These are phyloP conservation scores for Penicillium crustosum DNA, from an alignment of 2,329 filamentous ascomycete species.

Conservation along the genomic window DNA sequence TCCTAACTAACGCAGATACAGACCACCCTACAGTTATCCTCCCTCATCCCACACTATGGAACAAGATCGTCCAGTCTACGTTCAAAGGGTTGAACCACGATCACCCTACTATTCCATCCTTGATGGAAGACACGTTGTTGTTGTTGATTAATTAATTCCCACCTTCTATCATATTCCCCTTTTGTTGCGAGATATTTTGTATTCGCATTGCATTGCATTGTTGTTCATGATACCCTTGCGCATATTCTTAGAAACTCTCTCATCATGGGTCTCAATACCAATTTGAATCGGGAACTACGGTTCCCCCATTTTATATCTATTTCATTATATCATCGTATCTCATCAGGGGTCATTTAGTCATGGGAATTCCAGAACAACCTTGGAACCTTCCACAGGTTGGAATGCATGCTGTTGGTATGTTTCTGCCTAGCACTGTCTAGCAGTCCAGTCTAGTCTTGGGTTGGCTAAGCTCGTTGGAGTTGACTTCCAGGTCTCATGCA, in stretches of 20 bases:
- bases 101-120: constrained; percentile 19
- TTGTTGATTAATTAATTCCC: constrained; percentile 28
- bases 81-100: constrained; percentile 24
- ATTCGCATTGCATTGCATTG: constrained; percentile 10
- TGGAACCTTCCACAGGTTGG: neutral
- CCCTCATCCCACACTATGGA: constrained; percentile 20
- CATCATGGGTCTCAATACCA: constrained; percentile 2
- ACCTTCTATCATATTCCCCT: neutral
- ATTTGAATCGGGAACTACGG: neutral
- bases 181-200: constrained; percentile 4
- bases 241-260: constrained; percentile 17
- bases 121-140: constrained; percentile 26
- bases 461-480: neutral
- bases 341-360: neutral
- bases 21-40: constrained; percentile 18
- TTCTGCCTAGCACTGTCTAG: neutral
- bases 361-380: neutral
- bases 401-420: constrained; percentile 4
- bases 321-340: neutral
- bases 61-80: constrained; percentile 26
- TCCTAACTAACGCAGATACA: constrained; percentile 13
- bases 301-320: neutral
- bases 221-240: constrained; percentile 28
- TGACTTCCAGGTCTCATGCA: neutral
- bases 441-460: neutral